Evolutionary conservation across 805 yeast genomes (phyloP).

Genomic region (Candida coleopterorum): DNA sequence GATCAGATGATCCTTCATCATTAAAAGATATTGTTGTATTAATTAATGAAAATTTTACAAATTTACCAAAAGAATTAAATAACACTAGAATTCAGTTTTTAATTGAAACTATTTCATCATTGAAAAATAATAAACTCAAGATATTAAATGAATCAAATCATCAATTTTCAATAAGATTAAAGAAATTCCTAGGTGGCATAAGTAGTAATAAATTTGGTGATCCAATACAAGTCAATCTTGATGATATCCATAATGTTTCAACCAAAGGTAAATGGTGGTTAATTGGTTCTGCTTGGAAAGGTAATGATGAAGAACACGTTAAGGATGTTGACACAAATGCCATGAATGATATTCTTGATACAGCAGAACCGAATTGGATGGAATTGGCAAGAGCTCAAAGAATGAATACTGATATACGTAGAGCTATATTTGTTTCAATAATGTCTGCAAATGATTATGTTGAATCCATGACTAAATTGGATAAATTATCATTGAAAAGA

Average conservation of each 20-base stretch:
- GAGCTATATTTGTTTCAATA: conserved; percentile 88
- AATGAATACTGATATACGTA: conserved; percentile 92
- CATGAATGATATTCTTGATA: conserved; percentile 59
- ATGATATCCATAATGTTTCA: conserved; percentile 73
- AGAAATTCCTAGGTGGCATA: conserved; percentile 56
- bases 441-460: conserved; percentile 93
- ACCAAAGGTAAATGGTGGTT: conserved; percentile 98
- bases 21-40: conserved; percentile 70
- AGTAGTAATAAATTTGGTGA: conserved; percentile 49
- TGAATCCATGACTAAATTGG: conserved; percentile 80
- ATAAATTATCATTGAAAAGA: conserved; percentile 71
- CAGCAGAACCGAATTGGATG: conserved; percentile 81
- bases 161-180: conserved; percentile 53
- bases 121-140: conserved; percentile 80
- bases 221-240: conserved; percentile 77
- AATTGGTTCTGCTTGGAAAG: conserved; percentile 97
- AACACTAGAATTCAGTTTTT: conserved; percentile 74
- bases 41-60: conserved; percentile 45
- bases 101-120: conserved; percentile 76
- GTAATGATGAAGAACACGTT: conserved; percentile 32
- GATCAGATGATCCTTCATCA: conserved; percentile 86
- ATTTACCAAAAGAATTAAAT: conserved; percentile 27
- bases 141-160: conserved; percentile 46
- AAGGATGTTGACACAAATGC: conserved; percentile 33
- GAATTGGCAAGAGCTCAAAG: conserved; percentile 81